These are phyloP conservation scores for Actinomortierella ambigua DNA, from an alignment of 371 early-diverging fungal species.

Conservation along the genomic window DNA sequence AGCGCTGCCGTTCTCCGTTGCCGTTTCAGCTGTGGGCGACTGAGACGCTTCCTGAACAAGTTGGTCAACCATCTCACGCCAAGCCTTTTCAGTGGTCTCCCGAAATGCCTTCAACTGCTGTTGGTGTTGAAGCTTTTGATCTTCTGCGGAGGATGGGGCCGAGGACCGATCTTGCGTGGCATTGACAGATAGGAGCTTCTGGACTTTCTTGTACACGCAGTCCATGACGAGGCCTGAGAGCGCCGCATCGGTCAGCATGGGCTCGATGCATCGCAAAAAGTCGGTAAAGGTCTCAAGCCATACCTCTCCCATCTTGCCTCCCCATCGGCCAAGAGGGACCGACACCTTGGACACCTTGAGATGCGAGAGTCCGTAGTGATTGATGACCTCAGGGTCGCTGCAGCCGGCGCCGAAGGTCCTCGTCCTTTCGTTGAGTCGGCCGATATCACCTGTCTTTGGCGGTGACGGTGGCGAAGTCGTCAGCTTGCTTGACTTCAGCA, in stretches of 20 bases:
- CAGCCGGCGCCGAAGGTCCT: constrained; percentile 10
- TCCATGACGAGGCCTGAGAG: constrained; percentile 41
- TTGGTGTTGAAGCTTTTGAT: too few relatives aligned
- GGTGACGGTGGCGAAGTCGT: too few relatives aligned
- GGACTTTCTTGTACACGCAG: constrained; percentile 30
- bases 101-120: too few relatives aligned
- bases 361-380: constrained; percentile 18
- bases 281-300: constrained; percentile 36
- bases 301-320: constrained; percentile 34
- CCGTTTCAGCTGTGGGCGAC: neutral
- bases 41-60: constrained; percentile 20
- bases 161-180: too few relatives aligned
- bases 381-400: neutral
- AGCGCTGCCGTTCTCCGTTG: neutral
- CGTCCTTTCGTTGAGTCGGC: too few relatives aligned
- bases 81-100: constrained; percentile 16
- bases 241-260: constrained; percentile 39
- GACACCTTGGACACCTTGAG: constrained; percentile 28
- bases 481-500: neutral
- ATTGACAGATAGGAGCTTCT: neutral
- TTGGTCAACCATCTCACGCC: constrained; percentile 24
- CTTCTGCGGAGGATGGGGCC: too few relatives aligned
- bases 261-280: constrained; percentile 32
- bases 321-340: constrained; percentile 38
- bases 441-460: too few relatives aligned